phyloP scores from a whole-genome alignment of 2,329 filamentous ascomycete species.

The Fusarium piperis region DNA sequence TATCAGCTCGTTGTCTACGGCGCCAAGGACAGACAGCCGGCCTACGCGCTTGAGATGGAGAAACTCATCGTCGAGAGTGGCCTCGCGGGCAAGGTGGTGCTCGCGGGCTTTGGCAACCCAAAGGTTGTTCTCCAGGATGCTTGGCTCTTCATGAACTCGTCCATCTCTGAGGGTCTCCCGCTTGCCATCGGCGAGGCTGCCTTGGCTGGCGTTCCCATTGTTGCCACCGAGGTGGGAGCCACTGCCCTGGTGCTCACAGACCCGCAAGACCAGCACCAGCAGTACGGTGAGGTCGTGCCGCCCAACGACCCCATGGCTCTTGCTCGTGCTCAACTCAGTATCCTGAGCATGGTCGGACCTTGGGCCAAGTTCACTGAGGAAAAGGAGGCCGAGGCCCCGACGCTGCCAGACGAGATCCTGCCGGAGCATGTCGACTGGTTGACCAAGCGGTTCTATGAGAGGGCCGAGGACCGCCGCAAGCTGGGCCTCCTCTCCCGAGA shows the following conservation, averaged over 20 bases:
- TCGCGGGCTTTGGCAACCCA: conserved; percentile 31
- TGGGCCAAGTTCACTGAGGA: conserved; percentile 27
- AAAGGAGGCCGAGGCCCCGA: not conserved
- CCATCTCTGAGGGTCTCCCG: conserved; percentile 31
- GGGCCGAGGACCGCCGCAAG: conserved; percentile 18
- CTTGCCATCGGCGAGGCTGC: conserved; percentile 33
- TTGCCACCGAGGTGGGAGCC: conserved; percentile 32
- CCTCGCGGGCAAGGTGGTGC: conserved; percentile 17
- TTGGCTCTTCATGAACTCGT: conserved; percentile 36
- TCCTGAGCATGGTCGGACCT: conserved; percentile 32
- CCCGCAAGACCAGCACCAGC: conserved; percentile 25
- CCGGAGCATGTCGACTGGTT: conserved; percentile 25
- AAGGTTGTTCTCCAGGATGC: conserved; percentile 32
- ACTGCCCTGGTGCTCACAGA: conserved; percentile 30
- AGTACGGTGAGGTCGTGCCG: conserved; percentile 32
- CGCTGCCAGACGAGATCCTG: conserved; percentile 25
- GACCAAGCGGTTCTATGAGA: conserved; percentile 21
- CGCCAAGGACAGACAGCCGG: conserved; percentile 31
- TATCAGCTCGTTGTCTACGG: conserved; percentile 32
- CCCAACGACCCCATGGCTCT: conserved; percentile 30
- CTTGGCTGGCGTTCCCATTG: conserved; percentile 29
- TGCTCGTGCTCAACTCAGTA: conserved; percentile 26
- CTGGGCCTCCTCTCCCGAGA: conserved; percentile 25
- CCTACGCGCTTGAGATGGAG: conserved; percentile 32
- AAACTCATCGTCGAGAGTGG: conserved; percentile 26